Base-by-base conservation (phyloP, 1,284 basidiomycete species). In the Fomitopsis schrenkii region DNA sequence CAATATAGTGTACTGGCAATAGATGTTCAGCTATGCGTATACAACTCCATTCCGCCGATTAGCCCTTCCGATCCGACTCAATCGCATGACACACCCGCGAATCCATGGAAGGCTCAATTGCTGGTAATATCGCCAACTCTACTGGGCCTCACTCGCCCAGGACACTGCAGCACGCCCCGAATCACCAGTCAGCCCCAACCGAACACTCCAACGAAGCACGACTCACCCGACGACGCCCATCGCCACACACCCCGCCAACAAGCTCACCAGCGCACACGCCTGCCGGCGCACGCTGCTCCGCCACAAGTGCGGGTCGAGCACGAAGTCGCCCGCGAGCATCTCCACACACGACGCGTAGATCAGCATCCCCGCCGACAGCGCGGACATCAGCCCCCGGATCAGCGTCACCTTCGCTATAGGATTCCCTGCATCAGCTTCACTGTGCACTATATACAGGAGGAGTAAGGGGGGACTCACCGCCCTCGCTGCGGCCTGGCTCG, bases 291-390 rank as follows among this genome's bases (percentile, higher is more conserved):
- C 67, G 35, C 75, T 65, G 67, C 79, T 73, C 62, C 76, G 68
- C 78, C 75, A 79, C 66, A 76, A 67, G 64, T 70, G 82, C 64
- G 79, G 77, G 66, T 89, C 86, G 65, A 87, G 85, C 46, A 91
- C 85, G 64, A 91, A 91, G 72, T 91, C 90, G 3, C 84, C 89
- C 0, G 88, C 90, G 54, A 92, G 82, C 87, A 92, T 90, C 79
- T 92, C 90, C 12, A 92, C 87, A 19, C 86, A 89, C 14, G 86
- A 83, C 1, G 87, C 89, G 67, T 91, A 91, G 45, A 87, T 89
- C 53, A 92, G 80, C 85, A 91, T 86, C 1, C 90, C 90, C 1
- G 89, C 88, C 0, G 87, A 89, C n/a, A 90, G 77, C 9, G 88
- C 88, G 5, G 85, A 86, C 84, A 91, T 85, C 46, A 91, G 67